Evolutionary conservation across 164 flowering plant genomes (phyloP), one percentile per base, ranked within the genome.

Genomic region (Dillenia turbinata): DNA sequence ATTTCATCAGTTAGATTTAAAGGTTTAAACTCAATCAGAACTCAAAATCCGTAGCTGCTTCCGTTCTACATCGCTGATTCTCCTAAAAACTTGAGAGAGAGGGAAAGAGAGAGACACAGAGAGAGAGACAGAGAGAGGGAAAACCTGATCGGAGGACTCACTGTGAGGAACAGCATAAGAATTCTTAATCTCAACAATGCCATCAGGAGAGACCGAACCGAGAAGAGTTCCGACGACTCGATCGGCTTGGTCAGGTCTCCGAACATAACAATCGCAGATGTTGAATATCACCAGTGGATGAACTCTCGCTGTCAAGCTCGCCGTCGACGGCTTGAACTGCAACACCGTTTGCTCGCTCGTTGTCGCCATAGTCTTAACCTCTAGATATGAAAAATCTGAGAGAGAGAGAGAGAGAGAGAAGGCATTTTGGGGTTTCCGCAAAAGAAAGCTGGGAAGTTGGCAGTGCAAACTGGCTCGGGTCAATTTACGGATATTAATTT

Each of bases 191-290:
- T 92, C 92, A 13, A 95, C 88, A 50, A 90, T 88, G 15, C 99
- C 99, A 40, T 95, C 97, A 2, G 96, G 81, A 10, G 83, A 71
- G 65, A 92, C 67, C 7, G 94, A 92, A 10, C 99, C 99, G 33
- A 95, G 97, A 7, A 95, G 97, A 47, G 99, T 90, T 6, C 99
- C 99, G 55, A 95, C 87, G 45, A 95, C 96, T 44, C 99, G 78
- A 49, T 88, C 96, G 3, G 97, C 90, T 65, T 81, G 88, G 75
- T 92, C 97, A 1, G 90, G 88, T 0, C 99, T 88, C 60, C 97
- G 69, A n/a, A 92, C 96, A 59, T 71, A 95, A 65, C 86, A 86
- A 58, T 95, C 99, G 57, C 97, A 88, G 47, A 95, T 84, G 78
- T 88, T 95, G 77, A 88, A 89, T 13, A 95, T 81, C 19, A 95